Base-by-base conservation (phyloP, 176 grass and related monocot species). In the Echinochloa phyllopogon region DNA sequence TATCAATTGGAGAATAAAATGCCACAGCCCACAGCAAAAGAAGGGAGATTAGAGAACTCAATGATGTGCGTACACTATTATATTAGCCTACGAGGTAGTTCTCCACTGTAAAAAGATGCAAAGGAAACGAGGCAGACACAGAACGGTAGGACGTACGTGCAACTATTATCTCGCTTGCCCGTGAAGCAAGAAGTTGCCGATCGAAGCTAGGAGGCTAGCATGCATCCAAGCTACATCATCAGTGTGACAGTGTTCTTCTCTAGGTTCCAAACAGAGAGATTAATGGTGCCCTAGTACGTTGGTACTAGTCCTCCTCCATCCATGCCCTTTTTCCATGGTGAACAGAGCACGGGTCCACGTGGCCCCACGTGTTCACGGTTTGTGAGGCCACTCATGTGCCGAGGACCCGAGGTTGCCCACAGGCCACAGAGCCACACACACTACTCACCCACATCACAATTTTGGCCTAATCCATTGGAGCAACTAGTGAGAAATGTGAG, bases 111-210 rank as follows among this genome's bases (percentile, higher is more conserved):
- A 37, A 40, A 69, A 48, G 42, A 62, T 18, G 3, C 44, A 24
- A 18, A 60, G n/a, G 57, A 9, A 9, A 72, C n/a, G 15, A 55
- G 16, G 36, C 47, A 55, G 16, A 23, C 47, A 65, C 53, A 42
- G 10, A 72, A 45, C 6, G 51, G 42, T 40, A 50, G 6, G 0
- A 25, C 33, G 17, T 29, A 65, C 44, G 25, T 12, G 49, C 3
- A 17, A 64, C 58, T 2, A 25, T 43, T 39, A 84, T 27, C 74
- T 74, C 75, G 23, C 87, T 88, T 80, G 75, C 75, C 48, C 37
- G 67, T 89, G 87, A 89, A 84, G 81, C 75, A 72, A 84, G 8
- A 65, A 40, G 45, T 13, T 57, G 49, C 69, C 59, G n/a, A n/a
- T n/a, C n/a, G 62, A 47, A 39, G 65, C 66, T 60, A 52, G 51